Base-by-base conservation (phyloP, 164 flowering plant species). In the grape (Vitis vinifera) region DNA sequence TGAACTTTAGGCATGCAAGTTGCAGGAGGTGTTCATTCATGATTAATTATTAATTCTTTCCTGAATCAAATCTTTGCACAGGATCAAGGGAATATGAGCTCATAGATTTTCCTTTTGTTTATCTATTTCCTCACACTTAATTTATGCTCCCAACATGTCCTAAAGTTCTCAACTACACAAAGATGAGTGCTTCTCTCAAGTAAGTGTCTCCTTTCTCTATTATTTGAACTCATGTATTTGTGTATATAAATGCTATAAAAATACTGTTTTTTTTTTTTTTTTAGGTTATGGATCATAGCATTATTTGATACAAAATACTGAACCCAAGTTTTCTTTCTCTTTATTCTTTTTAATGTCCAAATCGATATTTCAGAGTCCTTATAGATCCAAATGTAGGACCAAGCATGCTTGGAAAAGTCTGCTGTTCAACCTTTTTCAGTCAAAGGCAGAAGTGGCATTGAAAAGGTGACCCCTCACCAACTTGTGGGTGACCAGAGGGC, bases 361-460 rank as follows among this genome's bases (percentile, higher is more conserved):
- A 9, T 19, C 55, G n/a, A 62, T 60, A 30, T 67, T 31, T 19
- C 3, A 16, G 30, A 74, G n/a, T 13, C 12, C 23, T 44, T 59
- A 66, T 59, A 66, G 62, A 75, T 75, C 71, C 48, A 55, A n/a
- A 50, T 47, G 71, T 70, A 66, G 74, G 74, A 55, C 59, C 71
- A 57, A 12, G 9, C 51, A 3, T 8, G 51, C 44, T 59, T 59
- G 3, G 55, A 10, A 31, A n/a, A 16, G 62, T 47, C 62, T 29
- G 0, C n/a, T 65, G 27, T 44, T 51, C 37, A 65, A 5, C 68
- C 29, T 29, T 66, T 58, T 44, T 58, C 23, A 66, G 78, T 71
- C 71, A 71, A 71, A 75, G 51, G 64, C 17, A 65, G 37, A 68
- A 62, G 47, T 61, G 59, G 67, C 27, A 55, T 11, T 30, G 50